These are phyloP conservation scores for Fennellomyces sp. DNA, from an alignment of 371 early-diverging fungal species.

Conservation along the genomic window DNA sequence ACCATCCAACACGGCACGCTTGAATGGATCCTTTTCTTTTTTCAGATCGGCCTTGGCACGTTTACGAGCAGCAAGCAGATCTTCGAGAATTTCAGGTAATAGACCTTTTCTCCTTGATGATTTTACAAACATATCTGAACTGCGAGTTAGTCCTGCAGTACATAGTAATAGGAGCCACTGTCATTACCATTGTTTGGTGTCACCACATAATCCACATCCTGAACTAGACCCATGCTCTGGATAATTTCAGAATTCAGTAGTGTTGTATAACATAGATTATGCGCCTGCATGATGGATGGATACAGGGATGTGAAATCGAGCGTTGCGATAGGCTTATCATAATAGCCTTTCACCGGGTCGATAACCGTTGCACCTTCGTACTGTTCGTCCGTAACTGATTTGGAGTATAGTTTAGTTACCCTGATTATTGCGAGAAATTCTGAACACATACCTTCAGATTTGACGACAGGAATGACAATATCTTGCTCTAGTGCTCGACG, in stretches of 20 bases:
- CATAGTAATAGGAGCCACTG: too few species aligned
- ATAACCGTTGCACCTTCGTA: slow-evolving; percentile 99
- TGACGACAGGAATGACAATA: slow-evolving; percentile 92
- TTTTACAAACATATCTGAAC: slow-evolving; percentile 91
- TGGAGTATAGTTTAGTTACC: too few species aligned
- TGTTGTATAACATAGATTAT: slow-evolving; percentile 99
- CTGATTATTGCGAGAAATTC: too few species aligned
- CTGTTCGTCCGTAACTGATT: slow-evolving; percentile 81
- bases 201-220: slow-evolving; percentile 82
- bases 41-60: slow-evolving; percentile 94
- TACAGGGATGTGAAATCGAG: slow-evolving; percentile 99
- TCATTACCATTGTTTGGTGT: slow-evolving; percentile 90
- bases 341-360: slow-evolving; percentile 97
- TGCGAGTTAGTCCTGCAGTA: too few species aligned
- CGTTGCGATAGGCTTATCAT: slow-evolving; percentile 96
- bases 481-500: slow-evolving; percentile 87
- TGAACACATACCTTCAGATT: slow-evolving; percentile 62
- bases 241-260: slow-evolving; percentile 67
- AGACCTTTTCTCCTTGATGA: slow-evolving; percentile 82
- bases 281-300: slow-evolving; percentile 99
- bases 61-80: slow-evolving; percentile 96
- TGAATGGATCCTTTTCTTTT: slow-evolving; percentile 93
- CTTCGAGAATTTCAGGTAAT: slow-evolving; percentile 92
- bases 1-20: slow-evolving; percentile 94
- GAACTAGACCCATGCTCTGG: slow-evolving; percentile 61